Evolutionary conservation across 345 rosid genomes (phyloP).

Genomic region (Pistacia integerrima): DNA sequence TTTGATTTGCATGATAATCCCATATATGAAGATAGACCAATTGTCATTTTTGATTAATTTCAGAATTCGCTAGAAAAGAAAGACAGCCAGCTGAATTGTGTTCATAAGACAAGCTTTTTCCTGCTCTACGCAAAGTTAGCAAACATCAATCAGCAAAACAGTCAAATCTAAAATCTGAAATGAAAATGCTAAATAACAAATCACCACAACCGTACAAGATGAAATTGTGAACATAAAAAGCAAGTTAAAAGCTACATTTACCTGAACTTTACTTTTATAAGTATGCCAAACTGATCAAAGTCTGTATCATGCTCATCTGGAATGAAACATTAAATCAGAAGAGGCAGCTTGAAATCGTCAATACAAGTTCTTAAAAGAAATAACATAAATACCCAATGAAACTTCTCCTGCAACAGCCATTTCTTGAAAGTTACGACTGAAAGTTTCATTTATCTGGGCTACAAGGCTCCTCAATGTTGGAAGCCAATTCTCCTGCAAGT

Average conservation of each 20-base stretch:
- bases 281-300: constrained; percentile 86
- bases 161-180: background rate
- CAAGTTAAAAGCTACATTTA: constrained; percentile 23
- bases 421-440: constrained; percentile 85
- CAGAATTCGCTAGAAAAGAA: background rate
- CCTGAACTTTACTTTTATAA: constrained; percentile 94
- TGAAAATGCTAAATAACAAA: constrained; percentile 3
- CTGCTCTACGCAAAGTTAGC: background rate
- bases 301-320: constrained; percentile 83
- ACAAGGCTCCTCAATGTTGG: constrained; percentile 86
- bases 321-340: constrained; percentile 25
- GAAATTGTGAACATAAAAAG: constrained; percentile 1
- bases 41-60: too few species aligned
- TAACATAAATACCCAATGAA: constrained; percentile 48
- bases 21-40: background rate
- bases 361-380: constrained; percentile 2
- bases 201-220: background rate
- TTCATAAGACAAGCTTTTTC: background rate
- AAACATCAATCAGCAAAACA: background rate
- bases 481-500: constrained; percentile 80
- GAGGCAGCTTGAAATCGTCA: constrained; percentile 15
- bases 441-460: constrained; percentile 75
- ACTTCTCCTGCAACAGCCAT: constrained; percentile 99
- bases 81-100: background rate
- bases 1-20: too few species aligned